Conservation (phyloP, 2,329 filamentous ascomycete genomes). For the Colletotrichum limetticola region DNA sequence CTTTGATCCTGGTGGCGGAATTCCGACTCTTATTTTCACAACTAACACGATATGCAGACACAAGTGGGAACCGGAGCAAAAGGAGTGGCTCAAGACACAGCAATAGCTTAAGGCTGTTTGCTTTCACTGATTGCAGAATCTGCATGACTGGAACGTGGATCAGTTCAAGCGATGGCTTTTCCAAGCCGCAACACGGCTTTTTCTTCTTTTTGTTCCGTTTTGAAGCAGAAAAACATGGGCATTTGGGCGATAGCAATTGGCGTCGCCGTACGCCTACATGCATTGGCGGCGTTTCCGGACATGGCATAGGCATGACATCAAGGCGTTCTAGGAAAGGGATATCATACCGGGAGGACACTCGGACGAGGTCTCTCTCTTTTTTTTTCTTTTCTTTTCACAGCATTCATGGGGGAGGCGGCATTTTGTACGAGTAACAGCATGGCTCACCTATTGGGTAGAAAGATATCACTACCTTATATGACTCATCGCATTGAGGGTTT, state of each 20-base stretch:
- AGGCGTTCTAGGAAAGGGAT: slow-evolving; percentile 20
- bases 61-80: slow-evolving; percentile 65
- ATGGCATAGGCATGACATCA: slow-evolving; percentile 20
- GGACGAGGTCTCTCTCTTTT: slow-evolving; percentile 1
- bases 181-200: background rate
- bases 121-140: background rate
- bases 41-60: slow-evolving; percentile 58
- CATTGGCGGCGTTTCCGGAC: slow-evolving; percentile 25
- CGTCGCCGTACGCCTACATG: slow-evolving; percentile 22
- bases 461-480: background rate
- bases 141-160: background rate
- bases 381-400: slow-evolving; percentile 12
- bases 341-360: slow-evolving; percentile 4
- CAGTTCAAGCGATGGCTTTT: background rate
- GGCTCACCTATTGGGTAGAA: background rate
- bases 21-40: background rate
- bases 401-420: slow-evolving; percentile 19
- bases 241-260: slow-evolving; percentile 8
- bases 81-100: slow-evolving; percentile 65
- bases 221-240: background rate
- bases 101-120: background rate
- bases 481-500: background rate
- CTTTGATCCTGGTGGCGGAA: background rate
- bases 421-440: background rate
- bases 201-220: background rate